Base-by-base conservation (phyloP, 768 basidiomycete species). In the Phanerochaete sordida region DNA sequence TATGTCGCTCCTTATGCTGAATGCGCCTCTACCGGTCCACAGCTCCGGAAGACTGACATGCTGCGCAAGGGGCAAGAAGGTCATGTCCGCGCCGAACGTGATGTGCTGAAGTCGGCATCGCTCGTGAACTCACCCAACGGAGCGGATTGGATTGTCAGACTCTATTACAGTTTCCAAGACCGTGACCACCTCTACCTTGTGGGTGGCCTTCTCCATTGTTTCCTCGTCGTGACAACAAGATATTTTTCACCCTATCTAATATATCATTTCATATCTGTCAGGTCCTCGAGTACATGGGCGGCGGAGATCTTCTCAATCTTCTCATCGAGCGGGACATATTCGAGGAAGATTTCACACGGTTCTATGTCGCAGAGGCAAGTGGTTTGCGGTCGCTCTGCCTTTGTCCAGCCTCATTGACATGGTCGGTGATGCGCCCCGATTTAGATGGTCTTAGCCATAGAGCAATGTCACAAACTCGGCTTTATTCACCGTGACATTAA, bases 401-500 rank as follows among this genome's bases (percentile, higher is more conserved):
- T n/a, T 24, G 26, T 8, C 16, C 9, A 37, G 2, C 28, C 50
- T n/a, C 50, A 33, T 30, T 51, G 27, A 16, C 15, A 19, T 16
- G 13, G 31, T 31, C 47, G 26, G 35, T 52, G 39, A 64, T 62
- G n/a, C 56, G 48, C n/a, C 12, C 8, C 52, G 13, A 27, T 19
- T 26, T 70, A 93, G 92, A 97, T 97, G 95, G 81, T 98, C 60
- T 83, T 98, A 21, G 93, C 93, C 30, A 88, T 98, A 62, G 90
- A 95, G 72, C 89, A 88, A 62, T 95, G 93, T 72, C 95, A 97
- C 76, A 88, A 87, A 72, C 87, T 91, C 67, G 95, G 95, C 11
- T 98, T 95, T 76, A 97, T 98, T 69, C 96, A 98, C 77, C 85
- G 96, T 62, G 96, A 99, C 77, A 95, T 98, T 76, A 95, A 97